Evolutionary conservation across 768 basidiomycete genomes (phyloP).

Genomic region (Pisolithus sp.): DNA sequence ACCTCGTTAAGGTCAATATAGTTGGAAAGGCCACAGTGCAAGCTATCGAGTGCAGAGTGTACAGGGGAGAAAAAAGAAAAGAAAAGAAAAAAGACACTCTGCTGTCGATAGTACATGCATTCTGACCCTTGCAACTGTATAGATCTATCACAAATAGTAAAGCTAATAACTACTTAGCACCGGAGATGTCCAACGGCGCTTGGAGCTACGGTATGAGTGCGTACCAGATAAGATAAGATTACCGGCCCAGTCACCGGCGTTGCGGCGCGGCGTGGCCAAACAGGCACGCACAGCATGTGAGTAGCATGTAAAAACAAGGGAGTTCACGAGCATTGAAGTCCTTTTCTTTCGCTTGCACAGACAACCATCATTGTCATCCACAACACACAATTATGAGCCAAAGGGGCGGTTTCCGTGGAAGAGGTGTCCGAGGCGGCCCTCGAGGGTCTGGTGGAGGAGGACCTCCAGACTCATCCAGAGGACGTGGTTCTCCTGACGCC

Average conservation of each 20-base stretch:
- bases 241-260: background rate
- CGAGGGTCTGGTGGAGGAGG: slow-evolving; percentile 30
- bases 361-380: background rate
- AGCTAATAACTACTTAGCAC: background rate
- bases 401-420: slow-evolving; percentile 27
- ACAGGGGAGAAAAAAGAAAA: background rate
- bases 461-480: slow-evolving; percentile 16
- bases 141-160: background rate
- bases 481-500: slow-evolving; percentile 19
- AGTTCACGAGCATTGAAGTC: background rate
- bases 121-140: background rate
- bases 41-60: background rate
- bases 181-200: too few species aligned
- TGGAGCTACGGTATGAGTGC: too few species aligned
- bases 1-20: background rate
- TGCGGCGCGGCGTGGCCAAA: too few species aligned
- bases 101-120: background rate
- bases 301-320: slow-evolving; percentile 8
- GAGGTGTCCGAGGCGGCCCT: slow-evolving; percentile 14
- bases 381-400: slow-evolving; percentile 24
- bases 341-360: background rate
- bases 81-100: background rate
- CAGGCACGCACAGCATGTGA: slow-evolving; percentile 1
- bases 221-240: slow-evolving; percentile 2
- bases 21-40: background rate